These are phyloP conservation scores for Rubia tinctorum DNA, from an alignment of 305 asterid species.

Conservation along the genomic window DNA sequence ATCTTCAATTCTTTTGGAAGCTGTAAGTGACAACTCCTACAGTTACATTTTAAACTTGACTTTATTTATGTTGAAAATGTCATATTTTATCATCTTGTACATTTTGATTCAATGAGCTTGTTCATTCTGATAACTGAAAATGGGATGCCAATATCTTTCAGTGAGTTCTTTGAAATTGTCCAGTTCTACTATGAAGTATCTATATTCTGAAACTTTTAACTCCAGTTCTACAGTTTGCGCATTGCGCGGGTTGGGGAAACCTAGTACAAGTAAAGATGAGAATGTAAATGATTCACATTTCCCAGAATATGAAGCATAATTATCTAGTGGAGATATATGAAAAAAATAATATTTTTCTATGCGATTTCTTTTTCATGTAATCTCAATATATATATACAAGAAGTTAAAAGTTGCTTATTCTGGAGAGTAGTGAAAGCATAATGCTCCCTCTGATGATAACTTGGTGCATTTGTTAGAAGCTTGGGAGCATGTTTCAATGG, in stretches of 20 bases:
- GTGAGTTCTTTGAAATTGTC: background rate
- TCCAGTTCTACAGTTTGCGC: too few species aligned
- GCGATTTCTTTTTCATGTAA: slow-evolving; percentile 50
- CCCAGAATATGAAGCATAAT: background rate
- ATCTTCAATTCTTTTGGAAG: slow-evolving; percentile 11
- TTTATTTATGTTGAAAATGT: too few species aligned
- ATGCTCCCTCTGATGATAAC: slow-evolving; percentile 19
- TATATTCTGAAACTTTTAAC: too few species aligned
- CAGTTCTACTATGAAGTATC: too few species aligned
- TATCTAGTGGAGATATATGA: background rate
- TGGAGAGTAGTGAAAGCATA: slow-evolving; percentile 34
- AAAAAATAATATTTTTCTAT: background rate
- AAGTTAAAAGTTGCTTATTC: slow-evolving; percentile 51
- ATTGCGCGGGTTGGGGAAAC: too few species aligned
- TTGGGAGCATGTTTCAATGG: slow-evolving; percentile 95
- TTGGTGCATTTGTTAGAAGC: slow-evolving; percentile 67
- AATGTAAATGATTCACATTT: background rate
- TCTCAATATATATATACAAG: slow-evolving; percentile 77
- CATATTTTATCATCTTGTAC: too few species aligned
- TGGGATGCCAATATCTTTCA: background rate
- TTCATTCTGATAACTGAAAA: too few species aligned
- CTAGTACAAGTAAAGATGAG: background rate
- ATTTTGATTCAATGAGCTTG: too few species aligned
- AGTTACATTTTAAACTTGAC: background rate
- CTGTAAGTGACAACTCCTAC: background rate